phyloP scores from a whole-genome alignment of 768 basidiomycete species.

The Mycena kentingensis region DNA sequence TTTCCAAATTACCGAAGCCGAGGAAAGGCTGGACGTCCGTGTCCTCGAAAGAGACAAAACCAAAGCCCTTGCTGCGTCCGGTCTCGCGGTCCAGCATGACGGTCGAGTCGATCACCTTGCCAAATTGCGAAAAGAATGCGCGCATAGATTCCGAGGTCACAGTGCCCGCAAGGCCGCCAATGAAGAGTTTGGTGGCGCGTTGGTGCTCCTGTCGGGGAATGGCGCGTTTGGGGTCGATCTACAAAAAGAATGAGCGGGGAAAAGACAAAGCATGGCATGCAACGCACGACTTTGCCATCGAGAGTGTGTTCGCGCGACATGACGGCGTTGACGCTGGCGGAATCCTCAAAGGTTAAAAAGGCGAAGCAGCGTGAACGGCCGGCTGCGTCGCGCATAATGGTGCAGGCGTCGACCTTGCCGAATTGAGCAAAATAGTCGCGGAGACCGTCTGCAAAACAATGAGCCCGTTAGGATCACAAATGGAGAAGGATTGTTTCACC shows the following conservation, averaged over 20 bases:
- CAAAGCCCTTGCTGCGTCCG: constrained; percentile 93
- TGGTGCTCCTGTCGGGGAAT: constrained; percentile 96
- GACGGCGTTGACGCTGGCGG: constrained; percentile 90
- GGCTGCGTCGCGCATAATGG: constrained; percentile 96
- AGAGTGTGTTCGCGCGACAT: constrained; percentile 94
- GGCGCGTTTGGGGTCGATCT: constrained; percentile 99
- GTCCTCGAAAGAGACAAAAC: constrained; percentile 94
- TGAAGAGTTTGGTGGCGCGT: constrained; percentile 91
- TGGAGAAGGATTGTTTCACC: constrained; percentile 63
- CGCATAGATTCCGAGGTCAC: constrained; percentile 95
- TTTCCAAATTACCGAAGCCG: constrained; percentile 83
- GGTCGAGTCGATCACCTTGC: constrained; percentile 95
- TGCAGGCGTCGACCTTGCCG: constrained; percentile 95
- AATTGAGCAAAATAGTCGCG: constrained; percentile 93
- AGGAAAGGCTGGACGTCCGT: constrained; percentile 89
- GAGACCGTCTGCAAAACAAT: constrained; percentile 60
- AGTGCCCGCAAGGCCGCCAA: constrained; percentile 88
- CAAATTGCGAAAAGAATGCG: constrained; percentile 91
- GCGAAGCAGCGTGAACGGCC: constrained; percentile 97
- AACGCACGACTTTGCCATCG: constrained; percentile 94
- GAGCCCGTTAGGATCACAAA: constrained; percentile 43
- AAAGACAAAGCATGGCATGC: constrained; percentile 14
- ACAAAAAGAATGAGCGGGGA: constrained; percentile 12
- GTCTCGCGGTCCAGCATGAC: constrained; percentile 99
- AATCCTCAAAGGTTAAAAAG: constrained; percentile 94